These are phyloP conservation scores for Phytophthora gonapodyides DNA, from an alignment of 352 stramenopile species.

Conservation along the genomic window DNA sequence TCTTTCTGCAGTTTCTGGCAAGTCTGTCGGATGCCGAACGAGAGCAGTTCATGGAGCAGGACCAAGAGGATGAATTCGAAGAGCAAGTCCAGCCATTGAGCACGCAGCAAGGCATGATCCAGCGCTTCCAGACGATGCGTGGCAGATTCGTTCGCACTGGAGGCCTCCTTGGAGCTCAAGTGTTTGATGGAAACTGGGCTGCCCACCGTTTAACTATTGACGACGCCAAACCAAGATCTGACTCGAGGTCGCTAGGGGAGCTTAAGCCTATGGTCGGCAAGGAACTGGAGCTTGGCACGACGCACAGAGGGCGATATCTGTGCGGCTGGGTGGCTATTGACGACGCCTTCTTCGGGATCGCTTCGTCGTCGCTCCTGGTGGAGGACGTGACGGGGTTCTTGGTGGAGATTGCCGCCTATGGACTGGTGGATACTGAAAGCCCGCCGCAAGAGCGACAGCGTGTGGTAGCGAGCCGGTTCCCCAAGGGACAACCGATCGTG, in stretches of 20 bases:
- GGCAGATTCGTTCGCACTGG: conserved; percentile 22
- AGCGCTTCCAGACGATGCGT: conserved; percentile 28
- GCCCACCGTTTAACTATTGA: neutral
- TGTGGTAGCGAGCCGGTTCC: conserved; percentile 18
- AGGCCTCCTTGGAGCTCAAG: conserved; percentile 23
- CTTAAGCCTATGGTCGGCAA: conserved; percentile 32
- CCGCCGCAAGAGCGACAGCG: conserved; percentile 16
- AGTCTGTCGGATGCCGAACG: conserved; percentile 9
- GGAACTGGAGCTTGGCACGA: conserved; percentile 32
- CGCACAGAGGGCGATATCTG: conserved; percentile 36
- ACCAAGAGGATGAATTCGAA: conserved; percentile 3
- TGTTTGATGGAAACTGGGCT: conserved; percentile 2
- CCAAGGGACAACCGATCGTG: conserved; percentile 27
- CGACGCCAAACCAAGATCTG: conserved; percentile 18
- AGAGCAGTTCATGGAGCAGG: conserved; percentile 1
- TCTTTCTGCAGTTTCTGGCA: conserved; percentile 11
- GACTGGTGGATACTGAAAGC: conserved; percentile 20
- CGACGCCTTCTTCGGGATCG: conserved; percentile 33
- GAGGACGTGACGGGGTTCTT: conserved; percentile 36
- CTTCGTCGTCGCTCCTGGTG: conserved; percentile 26
- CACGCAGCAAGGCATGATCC: conserved; percentile 21
- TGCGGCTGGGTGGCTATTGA: conserved; percentile 38
- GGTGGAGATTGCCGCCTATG: conserved; percentile 39
- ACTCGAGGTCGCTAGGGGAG: conserved; percentile 12
- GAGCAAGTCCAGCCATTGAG: neutral